Base-by-base conservation (phyloP, 2,329 filamentous ascomycete genomes). In the Arthrocladium fulminans region DNA sequence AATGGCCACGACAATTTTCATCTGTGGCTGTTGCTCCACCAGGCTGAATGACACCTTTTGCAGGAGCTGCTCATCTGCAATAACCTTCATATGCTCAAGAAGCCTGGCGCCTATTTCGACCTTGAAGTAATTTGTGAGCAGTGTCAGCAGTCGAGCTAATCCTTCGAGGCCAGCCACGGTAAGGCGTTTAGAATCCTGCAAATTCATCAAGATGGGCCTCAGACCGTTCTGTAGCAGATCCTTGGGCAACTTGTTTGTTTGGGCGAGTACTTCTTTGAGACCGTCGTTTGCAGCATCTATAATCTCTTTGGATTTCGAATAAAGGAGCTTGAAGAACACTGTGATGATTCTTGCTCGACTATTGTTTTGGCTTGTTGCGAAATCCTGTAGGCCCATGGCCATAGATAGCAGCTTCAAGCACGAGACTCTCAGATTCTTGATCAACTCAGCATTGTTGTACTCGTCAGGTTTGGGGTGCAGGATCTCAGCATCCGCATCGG, bases 41-140 rank as follows among this genome's bases (percentile, higher is more conserved):
- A 96, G 83, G 1, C 84, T 89, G 65, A 98, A 98, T 0, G 90
- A 96, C 1, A 92, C 86, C 60, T 89, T 87, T 63, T 97, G 89
- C 56, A 97, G 71, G 12, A 81, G 77, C 45, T 73, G 76, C 2
- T 86, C 78, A 50, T 96, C 88, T 1, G 90, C 89, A 54, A 98
- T 88, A 9, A 83, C 79, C 62, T 90, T 90, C 67, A 96, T 84
- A 60, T 98, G 92, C 55, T 97, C 90, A 8, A 99, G 74, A n/a
- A 99, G 70, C 20, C 92, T 80, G 19, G 87, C 80, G 5, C 92
- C 94, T 47, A 99, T 98, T 63, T 98, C 92, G 1, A 97, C 89
- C 67, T 98, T 99, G 69, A 99, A 99, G 65, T 98, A 98, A 51
- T 92, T 97, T 0, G 90, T 98, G 15, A 99, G 73, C 1, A 99